A percentile compares a stretch with the other conserved stretches of the same genome.
These are phyloP conservation scores for Pezicula radicicola DNA, from an alignment of 2,329 filamentous ascomycete species.

Conservation along the genomic window DNA sequence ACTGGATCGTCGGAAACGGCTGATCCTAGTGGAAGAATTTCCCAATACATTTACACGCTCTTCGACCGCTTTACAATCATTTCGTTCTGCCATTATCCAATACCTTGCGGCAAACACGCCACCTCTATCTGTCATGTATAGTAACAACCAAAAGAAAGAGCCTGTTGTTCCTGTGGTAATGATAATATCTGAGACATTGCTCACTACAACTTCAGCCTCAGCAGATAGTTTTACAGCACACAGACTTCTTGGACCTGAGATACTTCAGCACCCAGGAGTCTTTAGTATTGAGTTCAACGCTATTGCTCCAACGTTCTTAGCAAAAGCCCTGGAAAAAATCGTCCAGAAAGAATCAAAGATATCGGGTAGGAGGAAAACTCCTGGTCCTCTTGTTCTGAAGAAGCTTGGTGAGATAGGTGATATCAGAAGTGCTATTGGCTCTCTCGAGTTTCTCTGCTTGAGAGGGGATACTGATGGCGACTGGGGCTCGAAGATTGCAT, in stretches of 20 bases:
- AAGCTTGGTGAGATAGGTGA: slow-evolving; percentile 84
- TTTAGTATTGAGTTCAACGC: slow-evolving; percentile 88
- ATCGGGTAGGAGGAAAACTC: slow-evolving; percentile 71
- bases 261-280: slow-evolving; percentile 76
- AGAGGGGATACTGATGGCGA: slow-evolving; percentile 72
- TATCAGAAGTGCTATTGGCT: slow-evolving; percentile 86
- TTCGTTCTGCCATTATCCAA: slow-evolving; percentile 71
- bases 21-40: slow-evolving; percentile 80
- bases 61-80: slow-evolving; percentile 62
- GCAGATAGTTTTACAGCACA: slow-evolving; percentile 93
- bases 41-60: slow-evolving; percentile 70
- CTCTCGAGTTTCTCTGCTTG: slow-evolving; percentile 87
- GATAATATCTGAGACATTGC: slow-evolving; percentile 85
- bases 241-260: slow-evolving; percentile 80
- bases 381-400: slow-evolving; percentile 76
- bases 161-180: slow-evolving; percentile 74
- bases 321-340: slow-evolving; percentile 78
- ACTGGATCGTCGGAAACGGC: slow-evolving; percentile 38
- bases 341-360: slow-evolving; percentile 81
- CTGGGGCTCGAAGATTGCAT: slow-evolving; percentile 72
- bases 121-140: slow-evolving; percentile 44
- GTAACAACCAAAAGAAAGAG: slow-evolving; percentile 30
- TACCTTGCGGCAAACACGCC: slow-evolving; percentile 70
- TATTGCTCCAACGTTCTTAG: slow-evolving; percentile 80
- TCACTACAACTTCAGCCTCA: slow-evolving; percentile 80